Evolutionary conservation across 140 eudicot species (phyloP).

Genomic region (Bidens hawaiensis): DNA sequence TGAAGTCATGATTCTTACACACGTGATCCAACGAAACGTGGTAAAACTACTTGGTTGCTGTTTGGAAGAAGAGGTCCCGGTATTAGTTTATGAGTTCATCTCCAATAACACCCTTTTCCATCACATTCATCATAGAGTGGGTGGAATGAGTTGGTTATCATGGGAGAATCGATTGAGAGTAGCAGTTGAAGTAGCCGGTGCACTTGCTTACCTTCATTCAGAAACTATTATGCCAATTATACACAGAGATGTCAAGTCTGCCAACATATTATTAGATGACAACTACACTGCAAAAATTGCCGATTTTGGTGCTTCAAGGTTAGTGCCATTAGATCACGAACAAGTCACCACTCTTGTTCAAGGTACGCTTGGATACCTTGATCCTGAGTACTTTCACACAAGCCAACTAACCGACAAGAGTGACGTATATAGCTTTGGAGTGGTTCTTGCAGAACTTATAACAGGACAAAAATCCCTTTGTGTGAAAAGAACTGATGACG

Average conservation of each 20-base stretch:
- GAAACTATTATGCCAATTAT: conserved; percentile 26
- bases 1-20: conserved; percentile 55
- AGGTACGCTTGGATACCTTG: conserved; percentile 30
- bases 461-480: conserved; percentile 24
- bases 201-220: conserved; percentile 34
- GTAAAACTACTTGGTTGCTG: conserved; percentile 64
- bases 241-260: conserved; percentile 34
- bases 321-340: conserved; percentile 10
- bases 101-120: conserved; percentile 47
- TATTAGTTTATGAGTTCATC: conserved; percentile 54
- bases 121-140: conserved; percentile 33
- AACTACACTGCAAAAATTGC: conserved; percentile 20
- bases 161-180: conserved; percentile 28
- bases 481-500: not conserved
- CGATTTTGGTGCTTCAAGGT: conserved; percentile 25
- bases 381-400: conserved; percentile 30
- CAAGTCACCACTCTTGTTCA: conserved; percentile 26
- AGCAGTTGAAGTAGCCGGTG: conserved; percentile 24
- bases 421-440: conserved; percentile 33
- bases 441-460: conserved; percentile 33
- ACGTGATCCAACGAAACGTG: conserved; percentile 52
- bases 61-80: conserved; percentile 55
- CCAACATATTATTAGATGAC: conserved; percentile 24
- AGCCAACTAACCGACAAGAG: conserved; percentile 24
- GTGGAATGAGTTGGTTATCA: conserved; percentile 30